Base-by-base conservation (phyloP, 2,329 filamentous ascomycete species). In the Exophiala oligosperma region DNA sequence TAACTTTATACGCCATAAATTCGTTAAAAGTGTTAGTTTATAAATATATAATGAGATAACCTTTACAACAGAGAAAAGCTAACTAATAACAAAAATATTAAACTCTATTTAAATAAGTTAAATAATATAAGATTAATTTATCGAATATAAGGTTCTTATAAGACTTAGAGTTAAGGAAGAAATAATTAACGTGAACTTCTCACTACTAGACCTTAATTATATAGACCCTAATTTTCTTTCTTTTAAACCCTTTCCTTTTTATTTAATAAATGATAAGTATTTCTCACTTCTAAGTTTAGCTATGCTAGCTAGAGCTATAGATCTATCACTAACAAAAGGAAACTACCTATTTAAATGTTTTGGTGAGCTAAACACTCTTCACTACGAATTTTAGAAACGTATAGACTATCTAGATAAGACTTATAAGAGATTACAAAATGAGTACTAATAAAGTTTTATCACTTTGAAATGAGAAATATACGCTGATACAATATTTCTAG, bases 241-340 rank as follows among this genome's bases (percentile, higher is more conserved):
- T 37, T 49, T 49, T 8, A 23, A 49, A 9, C 47, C 47, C 26
- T 49, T 49, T 49, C 26, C 26, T 32, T 49, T 48, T 48, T n/a
- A 48, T 48, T 29, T 12, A 11, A 11, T 24, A 24, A 46, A 46
- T 46, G 14, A 46, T 46, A n/a, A 46, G 21, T 3, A 4, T 24
- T 24, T 24, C 43, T 12, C 43, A 21, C 21, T 46, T 46, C 21
- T 46, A 46, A 46, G 43, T 46, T 24, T 12, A 24, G 43, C 4
- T n/a, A n/a, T 46, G 23, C 43, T n/a, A 46, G 43, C 21, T 7
- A n/a, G 21, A 46, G n/a, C 21, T 17, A 46, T 24, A 5, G 43
- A 46, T 6, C 43, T 4, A 24, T 21, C 43, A 21, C 14, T 46
- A 12, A 24, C 21, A 46, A 46, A 4, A 46, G 21, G 21, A 3